Conservation (phyloP, 495 filamentous ascomycete species). For the Jackrogersella multiformis region DNA sequence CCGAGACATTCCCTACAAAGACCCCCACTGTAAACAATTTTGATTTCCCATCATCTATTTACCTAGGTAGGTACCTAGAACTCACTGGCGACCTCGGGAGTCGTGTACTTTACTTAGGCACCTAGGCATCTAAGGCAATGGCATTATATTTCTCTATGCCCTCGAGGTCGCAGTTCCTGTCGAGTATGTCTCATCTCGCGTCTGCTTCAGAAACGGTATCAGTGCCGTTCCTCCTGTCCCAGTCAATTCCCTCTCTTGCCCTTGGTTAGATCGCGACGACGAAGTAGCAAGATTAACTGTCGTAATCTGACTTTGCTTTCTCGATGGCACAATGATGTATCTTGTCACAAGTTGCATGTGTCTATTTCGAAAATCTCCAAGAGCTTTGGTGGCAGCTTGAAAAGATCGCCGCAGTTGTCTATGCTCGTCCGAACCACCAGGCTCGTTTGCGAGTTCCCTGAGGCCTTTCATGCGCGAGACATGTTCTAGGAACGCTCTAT, state of each 20-base stretch:
- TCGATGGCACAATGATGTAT: conserved; percentile 82
- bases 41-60: not conserved
- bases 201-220: conserved; percentile 93
- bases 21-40: not conserved
- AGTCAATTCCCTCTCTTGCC: conserved; percentile 66
- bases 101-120: no score
- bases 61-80: no score
- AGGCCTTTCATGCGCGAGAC: conserved; percentile 79
- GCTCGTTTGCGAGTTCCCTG: conserved; percentile 68
- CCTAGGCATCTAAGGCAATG: no score
- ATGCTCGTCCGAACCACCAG: conserved; percentile 57
- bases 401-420: conserved; percentile 72
- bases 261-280: conserved; percentile 48
- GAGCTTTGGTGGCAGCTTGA: conserved; percentile 81
- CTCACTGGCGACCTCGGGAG: no score
- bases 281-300: conserved; percentile 71
- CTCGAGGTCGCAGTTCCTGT: conserved; percentile 66
- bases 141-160: not conserved
- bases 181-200: conserved; percentile 90
- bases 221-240: conserved; percentile 92
- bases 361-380: conserved; percentile 82
- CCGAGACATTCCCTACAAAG: not conserved
- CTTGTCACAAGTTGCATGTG: conserved; percentile 93
- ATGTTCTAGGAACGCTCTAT: conserved; percentile 81
- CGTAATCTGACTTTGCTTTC: conserved; percentile 45